These are phyloP conservation scores for Phytophthora pini DNA, from an alignment of 352 stramenopile genomes.

Conservation along the genomic window DNA sequence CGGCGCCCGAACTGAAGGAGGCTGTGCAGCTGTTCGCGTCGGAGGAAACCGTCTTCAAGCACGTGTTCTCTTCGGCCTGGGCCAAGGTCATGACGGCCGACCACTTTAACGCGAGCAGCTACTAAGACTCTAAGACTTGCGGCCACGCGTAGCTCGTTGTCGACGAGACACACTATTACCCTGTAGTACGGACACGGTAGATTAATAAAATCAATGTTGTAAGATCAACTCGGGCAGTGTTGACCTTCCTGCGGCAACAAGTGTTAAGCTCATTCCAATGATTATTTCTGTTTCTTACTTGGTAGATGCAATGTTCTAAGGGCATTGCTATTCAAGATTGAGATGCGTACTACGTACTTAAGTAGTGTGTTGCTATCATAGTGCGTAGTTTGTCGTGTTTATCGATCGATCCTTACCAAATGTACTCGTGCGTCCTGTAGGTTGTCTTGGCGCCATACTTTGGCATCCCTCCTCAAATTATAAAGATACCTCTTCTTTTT, in stretches of 20 bases:
- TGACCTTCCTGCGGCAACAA: too few species aligned
- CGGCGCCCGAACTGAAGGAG: conserved; percentile 29
- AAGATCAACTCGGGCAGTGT: conserved; percentile 11
- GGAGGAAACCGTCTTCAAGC: conserved; percentile 24
- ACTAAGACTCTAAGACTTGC: conserved; percentile 12
- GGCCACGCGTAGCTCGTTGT: conserved; percentile 2
- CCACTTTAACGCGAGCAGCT: conserved; percentile 28
- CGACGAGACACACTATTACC: not conserved
- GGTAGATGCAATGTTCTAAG: too few species aligned
- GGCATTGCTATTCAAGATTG: too few species aligned
- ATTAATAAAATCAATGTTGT: conserved; percentile 29
- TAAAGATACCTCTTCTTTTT: too few species aligned
- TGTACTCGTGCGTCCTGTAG: too few species aligned
- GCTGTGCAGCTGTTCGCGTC: conserved; percentile 23
- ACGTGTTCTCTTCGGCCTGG: conserved; percentile 30
- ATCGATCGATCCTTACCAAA: too few species aligned
- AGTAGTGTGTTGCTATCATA: too few species aligned
- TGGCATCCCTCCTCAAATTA: too few species aligned
- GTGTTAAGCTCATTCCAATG: too few species aligned
- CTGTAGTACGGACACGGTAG: conserved; percentile 17
- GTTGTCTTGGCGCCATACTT: too few species aligned
- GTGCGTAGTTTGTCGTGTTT: too few species aligned
- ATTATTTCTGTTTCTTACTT: conserved; percentile 1
- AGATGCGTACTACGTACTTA: too few species aligned
- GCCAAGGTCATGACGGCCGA: conserved; percentile 35